A percentile compares a stretch with the other conserved stretches of the same genome.
phyloP scores from a whole-genome alignment of 1,139 yeast species.

The Komagataea norvegica region DNA sequence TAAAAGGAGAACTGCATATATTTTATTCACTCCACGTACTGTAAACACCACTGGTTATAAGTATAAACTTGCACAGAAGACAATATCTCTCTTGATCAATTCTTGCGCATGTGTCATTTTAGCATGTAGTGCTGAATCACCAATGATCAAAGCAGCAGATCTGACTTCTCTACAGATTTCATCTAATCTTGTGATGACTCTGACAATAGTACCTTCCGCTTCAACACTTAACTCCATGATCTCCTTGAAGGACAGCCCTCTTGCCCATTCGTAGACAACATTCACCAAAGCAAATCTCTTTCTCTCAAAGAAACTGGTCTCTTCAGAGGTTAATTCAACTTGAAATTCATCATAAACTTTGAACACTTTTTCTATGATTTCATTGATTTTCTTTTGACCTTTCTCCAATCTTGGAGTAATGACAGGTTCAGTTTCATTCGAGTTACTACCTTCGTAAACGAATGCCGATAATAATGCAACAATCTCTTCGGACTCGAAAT shows the following conservation, averaged over 20 bases:
- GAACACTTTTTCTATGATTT: constrained; percentile 62
- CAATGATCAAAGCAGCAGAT: constrained; percentile 91
- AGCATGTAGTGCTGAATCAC: constrained; percentile 80
- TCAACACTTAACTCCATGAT: constrained; percentile 86
- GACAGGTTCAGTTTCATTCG: constrained; percentile 50
- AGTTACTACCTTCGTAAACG: constrained; percentile 81
- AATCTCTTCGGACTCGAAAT: constrained; percentile 92
- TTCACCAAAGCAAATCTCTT: constrained; percentile 87
- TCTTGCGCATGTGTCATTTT: constrained; percentile 94
- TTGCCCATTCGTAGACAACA: constrained; percentile 97
- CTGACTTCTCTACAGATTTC: constrained; percentile 94
- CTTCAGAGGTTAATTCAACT: constrained; percentile 77
- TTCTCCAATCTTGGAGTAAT: constrained; percentile 79
- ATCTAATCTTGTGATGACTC: constrained; percentile 90
- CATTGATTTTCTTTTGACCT: constrained; percentile 68
- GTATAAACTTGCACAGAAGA: constrained; percentile 93
- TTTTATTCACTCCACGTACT: too few species aligned
- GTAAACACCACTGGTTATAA: constrained; percentile 37
- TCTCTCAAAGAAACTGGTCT: constrained; percentile 75
- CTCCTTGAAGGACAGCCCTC: constrained; percentile 87
- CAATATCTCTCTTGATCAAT: constrained; percentile 91
- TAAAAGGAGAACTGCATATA: not conserved
- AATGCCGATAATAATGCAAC: constrained; percentile 89
- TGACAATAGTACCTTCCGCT: constrained; percentile 96
- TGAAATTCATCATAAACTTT: constrained; percentile 62